Conservation (phyloP, 1,139 yeast genomes). For the Candida gigantensis region DNA sequence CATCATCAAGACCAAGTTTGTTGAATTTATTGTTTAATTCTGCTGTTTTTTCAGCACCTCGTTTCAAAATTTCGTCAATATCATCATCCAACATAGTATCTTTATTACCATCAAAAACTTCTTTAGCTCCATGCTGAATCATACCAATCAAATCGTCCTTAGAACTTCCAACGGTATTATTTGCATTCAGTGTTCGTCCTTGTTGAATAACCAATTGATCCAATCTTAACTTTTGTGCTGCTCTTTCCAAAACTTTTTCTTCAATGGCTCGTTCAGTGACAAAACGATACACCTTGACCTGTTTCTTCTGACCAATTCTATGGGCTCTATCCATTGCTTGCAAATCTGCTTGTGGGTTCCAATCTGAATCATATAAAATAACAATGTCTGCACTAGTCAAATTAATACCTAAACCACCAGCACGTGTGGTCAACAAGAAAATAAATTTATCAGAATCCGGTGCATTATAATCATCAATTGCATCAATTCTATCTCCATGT, state of each 20-base stretch:
- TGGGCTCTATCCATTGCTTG: slow-evolving; percentile 99
- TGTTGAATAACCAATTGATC: slow-evolving; percentile 97
- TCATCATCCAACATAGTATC: slow-evolving; percentile 60
- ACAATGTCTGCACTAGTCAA: slow-evolving; percentile 92
- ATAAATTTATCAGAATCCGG: slow-evolving; percentile 83
- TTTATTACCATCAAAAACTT: slow-evolving; percentile 63
- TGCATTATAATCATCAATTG: slow-evolving; percentile 87
- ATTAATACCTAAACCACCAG: slow-evolving; percentile 98
- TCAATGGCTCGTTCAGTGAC: slow-evolving; percentile 96
- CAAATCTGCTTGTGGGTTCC: slow-evolving; percentile 99
- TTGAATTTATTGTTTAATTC: slow-evolving; percentile 77
- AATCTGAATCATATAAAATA: slow-evolving; percentile 87
- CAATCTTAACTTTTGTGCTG: slow-evolving; percentile 87
- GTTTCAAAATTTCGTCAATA: slow-evolving; percentile 73
- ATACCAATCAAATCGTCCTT: slow-evolving; percentile 88
- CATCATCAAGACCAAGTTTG: slow-evolving; percentile 83
- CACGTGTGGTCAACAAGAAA: slow-evolving; percentile 89
- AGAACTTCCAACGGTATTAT: slow-evolving; percentile 42
- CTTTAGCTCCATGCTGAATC: slow-evolving; percentile 97
- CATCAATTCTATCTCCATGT: slow-evolving; percentile 89
- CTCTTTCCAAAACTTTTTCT: slow-evolving; percentile 92
- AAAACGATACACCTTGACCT: slow-evolving; percentile 86
- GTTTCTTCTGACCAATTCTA: slow-evolving; percentile 96
- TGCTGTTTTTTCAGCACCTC: slow-evolving; percentile 82
- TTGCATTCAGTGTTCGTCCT: slow-evolving; percentile 60